A percentile compares a stretch with the other conserved stretches of the same genome.
phyloP scores from a whole-genome alignment of 805 yeast species.

The Metschnikowia baotianmanensis region DNA sequence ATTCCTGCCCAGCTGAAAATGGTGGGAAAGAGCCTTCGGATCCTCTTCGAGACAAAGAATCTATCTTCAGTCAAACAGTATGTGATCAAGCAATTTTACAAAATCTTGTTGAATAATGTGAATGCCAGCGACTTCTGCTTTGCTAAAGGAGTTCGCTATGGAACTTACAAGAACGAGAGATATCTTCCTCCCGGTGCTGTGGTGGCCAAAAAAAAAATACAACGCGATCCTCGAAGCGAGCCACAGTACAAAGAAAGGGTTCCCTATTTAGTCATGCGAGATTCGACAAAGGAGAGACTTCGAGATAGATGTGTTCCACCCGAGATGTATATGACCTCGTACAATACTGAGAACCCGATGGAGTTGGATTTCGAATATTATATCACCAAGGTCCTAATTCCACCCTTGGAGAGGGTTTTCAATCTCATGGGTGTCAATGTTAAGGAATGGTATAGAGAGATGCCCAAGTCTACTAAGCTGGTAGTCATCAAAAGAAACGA shows the following conservation, averaged over 20 bases:
- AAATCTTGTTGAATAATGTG: conserved; percentile 60
- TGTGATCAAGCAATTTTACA: conserved; percentile 62
- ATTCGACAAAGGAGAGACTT: conserved; percentile 52
- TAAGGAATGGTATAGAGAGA: conserved; percentile 66
- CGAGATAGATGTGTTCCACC: conserved; percentile 82
- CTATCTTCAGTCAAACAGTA: conserved; percentile 67
- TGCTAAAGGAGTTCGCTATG: conserved; percentile 84
- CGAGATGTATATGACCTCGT: conserved; percentile 55
- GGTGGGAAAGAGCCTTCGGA: conserved; percentile 64
- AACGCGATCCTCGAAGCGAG: conserved; percentile 65
- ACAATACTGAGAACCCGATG: conserved; percentile 29
- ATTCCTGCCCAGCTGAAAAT: conserved; percentile 88
- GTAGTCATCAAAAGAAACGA: conserved; percentile 10
- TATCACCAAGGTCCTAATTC: conserved; percentile 76
- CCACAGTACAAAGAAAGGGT: conserved; percentile 90
- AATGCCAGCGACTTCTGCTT: conserved; percentile 84
- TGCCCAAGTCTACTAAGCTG: conserved; percentile 45
- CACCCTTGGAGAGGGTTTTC: conserved; percentile 85
- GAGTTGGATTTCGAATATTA: conserved; percentile 81
- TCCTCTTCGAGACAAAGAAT: conserved; percentile 70
- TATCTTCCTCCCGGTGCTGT: conserved; percentile 91
- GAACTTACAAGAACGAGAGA: conserved; percentile 70
- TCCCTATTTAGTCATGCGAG: conserved; percentile 75
- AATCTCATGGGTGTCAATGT: conserved; percentile 81
- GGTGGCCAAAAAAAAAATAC: conserved; percentile 61